Evolutionary conservation across 768 basidiomycete species (phyloP), one percentile per base, ranked within the genome.

Genomic region (Pleurotus sapidus): DNA sequence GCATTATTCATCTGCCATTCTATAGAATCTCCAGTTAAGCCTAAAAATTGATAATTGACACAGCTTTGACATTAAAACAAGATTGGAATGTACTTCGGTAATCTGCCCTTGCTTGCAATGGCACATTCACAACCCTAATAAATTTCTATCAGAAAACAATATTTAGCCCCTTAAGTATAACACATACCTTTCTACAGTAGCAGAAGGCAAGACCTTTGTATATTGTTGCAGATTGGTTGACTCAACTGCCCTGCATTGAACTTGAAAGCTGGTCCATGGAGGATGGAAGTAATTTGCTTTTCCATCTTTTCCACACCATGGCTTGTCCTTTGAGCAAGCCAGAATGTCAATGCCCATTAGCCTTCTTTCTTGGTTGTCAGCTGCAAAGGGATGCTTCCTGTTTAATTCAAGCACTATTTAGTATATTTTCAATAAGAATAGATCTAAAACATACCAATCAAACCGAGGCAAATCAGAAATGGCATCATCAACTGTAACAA

Each of bases 401-500:
- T 34, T 34, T 34, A 11, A 34, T 34, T 30, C 27, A 6, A 30
- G 27, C 27, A 30, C 2, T 1, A 30, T 4, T 30, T 2, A 30
- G 27, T 30, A 34, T 34, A 34, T 34, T 34, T 34, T 7, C 8
- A 11, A 34, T 9, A 9, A 34, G 9, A 7, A 34, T 34, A 2
- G 3, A 34, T 34, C 30, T 34, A 38, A 46, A 17, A 59, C 74
- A 7, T 65, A 90, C 91, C 89, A 93, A 57, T 93, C 87, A 66
- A 87, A 93, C 3, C 68, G 77, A 2, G 82, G 84, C 7, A 93
- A 73, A 65, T 93, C 91, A 2, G 78, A 73, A 49, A 93, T 90
- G 1, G 91, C 89, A 65, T 91, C 89, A 18, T 81, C 78, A 42
- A 91, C 79, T 0, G 83, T 81, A 18, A 91, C 82, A 60, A 74